phyloP scores from a whole-genome alignment of 768 basidiomycete species.

The Dentipellis sp. region DNA sequence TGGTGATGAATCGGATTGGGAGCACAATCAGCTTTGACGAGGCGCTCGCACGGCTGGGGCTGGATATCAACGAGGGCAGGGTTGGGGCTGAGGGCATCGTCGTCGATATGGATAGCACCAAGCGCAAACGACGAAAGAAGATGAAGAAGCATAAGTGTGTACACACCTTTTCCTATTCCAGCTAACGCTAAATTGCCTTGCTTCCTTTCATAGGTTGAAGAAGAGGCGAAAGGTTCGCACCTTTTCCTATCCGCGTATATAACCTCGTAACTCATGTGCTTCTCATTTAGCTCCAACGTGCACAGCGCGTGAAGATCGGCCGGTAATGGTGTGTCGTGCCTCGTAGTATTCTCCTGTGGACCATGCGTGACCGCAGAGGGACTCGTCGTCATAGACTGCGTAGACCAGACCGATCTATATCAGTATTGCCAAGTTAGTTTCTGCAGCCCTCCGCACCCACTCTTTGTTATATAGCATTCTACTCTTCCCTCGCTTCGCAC shows the following conservation, averaged over 20 bases:
- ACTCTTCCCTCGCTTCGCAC: no score
- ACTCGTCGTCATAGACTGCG: background rate
- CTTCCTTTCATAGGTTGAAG: conserved; percentile 49
- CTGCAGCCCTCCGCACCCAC: no score
- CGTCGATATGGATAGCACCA: conserved; percentile 69
- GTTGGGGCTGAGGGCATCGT: conserved; percentile 52
- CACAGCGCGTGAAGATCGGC: conserved; percentile 13
- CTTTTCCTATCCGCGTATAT: background rate
- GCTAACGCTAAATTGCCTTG: conserved; percentile 3
- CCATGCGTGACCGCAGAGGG: background rate
- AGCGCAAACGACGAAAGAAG: conserved; percentile 84
- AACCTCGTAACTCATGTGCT: background rate
- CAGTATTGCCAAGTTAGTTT: no score
- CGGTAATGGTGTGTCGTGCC: conserved; percentile 3
- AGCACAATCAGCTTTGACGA: conserved; percentile 60
- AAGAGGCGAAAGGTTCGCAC: conserved; percentile 76
- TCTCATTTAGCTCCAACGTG: conserved; percentile 6
- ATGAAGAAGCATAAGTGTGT: conserved; percentile 96
- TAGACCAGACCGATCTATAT: background rate
- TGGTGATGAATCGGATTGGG: conserved; percentile 60
- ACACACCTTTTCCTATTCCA: conserved; percentile 1
- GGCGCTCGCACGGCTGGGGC: conserved; percentile 53
- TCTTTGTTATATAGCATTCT: no score
- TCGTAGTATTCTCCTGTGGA: background rate
- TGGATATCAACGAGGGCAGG: conserved; percentile 42